Evolutionary conservation across 192 early-diverging fungal species (phyloP), one percentile per base, ranked within the genome.

Genomic region (Coemansia sp.): DNA sequence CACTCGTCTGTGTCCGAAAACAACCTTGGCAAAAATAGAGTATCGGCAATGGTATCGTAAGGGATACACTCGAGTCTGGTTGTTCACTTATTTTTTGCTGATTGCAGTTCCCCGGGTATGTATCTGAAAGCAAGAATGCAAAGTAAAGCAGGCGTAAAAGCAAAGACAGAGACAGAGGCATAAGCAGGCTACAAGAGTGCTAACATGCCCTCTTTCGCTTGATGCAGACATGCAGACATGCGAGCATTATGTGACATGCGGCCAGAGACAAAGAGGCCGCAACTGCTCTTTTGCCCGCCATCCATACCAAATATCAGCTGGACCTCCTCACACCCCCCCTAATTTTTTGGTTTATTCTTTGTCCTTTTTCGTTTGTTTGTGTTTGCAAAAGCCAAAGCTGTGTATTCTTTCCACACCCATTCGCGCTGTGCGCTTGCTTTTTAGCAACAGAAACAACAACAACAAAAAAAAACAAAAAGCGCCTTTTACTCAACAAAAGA

Each of bases 151-250:
- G 36, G 11, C 11, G 36, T 1, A 38, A 10, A 38, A 12, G 36
- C 5, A 38, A 10, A 38, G 42, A 12, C 42, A 45, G 42, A 16
- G 42, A 12, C 42, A 45, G 42, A 45, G 36, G 36, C 36, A 38
- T 8, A 38, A 8, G 10, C 42, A 45, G 42, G 42, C 42, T 45
- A 16, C 14, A 16, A 45, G 42, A 1, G 42, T 16, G 42, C 42
- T 45, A 45, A 12, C 42, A 12, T 5, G 42, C 17, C 42, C 14
- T 45, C 42, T 45, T 12, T 45, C 5, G 42, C 52, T 55, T 7
- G 28, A 25, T 55, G 52, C 52, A 55, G 25, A 55, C 52, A 55
- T 55, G 52, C 52, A 55, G 52, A 30, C 52, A 55, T 55, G 52
- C 52, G 52, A 10, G 52, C 52, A 55, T 55, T 55, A 55, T 55